Evolutionary conservation across 352 stramenopile species (phyloP).

Genomic region (Phytophthora constricta): DNA sequence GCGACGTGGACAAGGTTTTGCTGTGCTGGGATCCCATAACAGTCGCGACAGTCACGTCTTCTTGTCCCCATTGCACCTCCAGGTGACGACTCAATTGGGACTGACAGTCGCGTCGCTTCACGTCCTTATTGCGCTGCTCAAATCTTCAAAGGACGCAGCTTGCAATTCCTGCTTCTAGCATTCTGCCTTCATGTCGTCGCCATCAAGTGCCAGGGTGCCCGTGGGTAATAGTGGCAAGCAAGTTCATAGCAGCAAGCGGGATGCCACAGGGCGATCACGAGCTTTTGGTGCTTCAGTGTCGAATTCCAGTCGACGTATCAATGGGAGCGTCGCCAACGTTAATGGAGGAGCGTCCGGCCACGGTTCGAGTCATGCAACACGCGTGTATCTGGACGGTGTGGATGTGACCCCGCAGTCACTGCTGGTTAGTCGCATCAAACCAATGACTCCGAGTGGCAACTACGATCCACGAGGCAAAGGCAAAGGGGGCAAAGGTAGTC

Average conservation of each 20-base stretch:
- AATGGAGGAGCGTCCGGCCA: conserved; percentile 30
- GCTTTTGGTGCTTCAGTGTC: conserved; percentile 68
- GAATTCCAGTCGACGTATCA: conserved; percentile 73
- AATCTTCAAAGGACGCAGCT: not conserved
- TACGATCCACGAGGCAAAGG: conserved; percentile 19
- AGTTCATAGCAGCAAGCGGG: conserved; percentile 49
- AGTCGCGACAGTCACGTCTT: too few relatives aligned
- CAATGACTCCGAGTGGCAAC: conserved; percentile 39
- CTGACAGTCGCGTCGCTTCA: conserved; percentile 5
- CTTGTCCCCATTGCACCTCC: too few relatives aligned
- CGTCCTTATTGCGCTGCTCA: not conserved
- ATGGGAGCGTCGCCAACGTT: conserved; percentile 44
- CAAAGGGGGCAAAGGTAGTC: conserved; percentile 33
- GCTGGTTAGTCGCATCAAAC: conserved; percentile 75
- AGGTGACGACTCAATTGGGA: not conserved
- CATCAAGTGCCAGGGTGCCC: conserved; percentile 49
- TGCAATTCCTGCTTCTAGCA: too few relatives aligned
- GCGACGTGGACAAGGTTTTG: too few relatives aligned
- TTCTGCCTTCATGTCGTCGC: conserved; percentile 50
- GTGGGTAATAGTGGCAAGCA: conserved; percentile 47
- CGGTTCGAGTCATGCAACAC: conserved; percentile 41
- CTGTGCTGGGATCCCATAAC: too few relatives aligned
- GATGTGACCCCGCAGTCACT: conserved; percentile 85
- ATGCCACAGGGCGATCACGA: conserved; percentile 62
- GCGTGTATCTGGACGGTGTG: conserved; percentile 71